These are phyloP conservation scores for Xylariomycetidae sp. DNA, from an alignment of 2,329 filamentous ascomycete species.

Conservation along the genomic window DNA sequence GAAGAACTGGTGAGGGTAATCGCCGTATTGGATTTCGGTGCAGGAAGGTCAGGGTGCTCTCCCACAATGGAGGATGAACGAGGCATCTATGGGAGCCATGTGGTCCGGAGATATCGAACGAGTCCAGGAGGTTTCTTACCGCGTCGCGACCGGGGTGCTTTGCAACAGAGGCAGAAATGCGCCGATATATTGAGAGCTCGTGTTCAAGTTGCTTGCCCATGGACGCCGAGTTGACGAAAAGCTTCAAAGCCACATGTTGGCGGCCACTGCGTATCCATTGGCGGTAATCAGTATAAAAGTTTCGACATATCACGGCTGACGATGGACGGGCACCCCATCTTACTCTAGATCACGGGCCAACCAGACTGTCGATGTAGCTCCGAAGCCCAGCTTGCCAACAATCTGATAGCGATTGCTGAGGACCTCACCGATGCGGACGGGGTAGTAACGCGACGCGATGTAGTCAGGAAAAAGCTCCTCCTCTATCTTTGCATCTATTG, in stretches of 20 bases:
- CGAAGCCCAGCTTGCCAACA: constrained; percentile 19
- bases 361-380: constrained; percentile 17
- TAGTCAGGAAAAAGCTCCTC: constrained; percentile 9
- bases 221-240: constrained; percentile 17
- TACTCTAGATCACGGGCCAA: constrained; percentile 16
- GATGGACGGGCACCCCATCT: neutral
- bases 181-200: constrained; percentile 39
- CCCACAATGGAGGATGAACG: constrained; percentile 37
- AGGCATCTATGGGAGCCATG: constrained; percentile 32
- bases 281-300: neutral
- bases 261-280: constrained; percentile 11
- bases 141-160: constrained; percentile 27
- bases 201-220: constrained; percentile 23
- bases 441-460: constrained; percentile 10
- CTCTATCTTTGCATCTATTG: constrained; percentile 6
- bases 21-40: constrained; percentile 33
- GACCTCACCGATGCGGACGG: constrained; percentile 8
- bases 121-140: constrained; percentile 32
- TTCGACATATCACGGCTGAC: neutral
- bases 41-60: constrained; percentile 35
- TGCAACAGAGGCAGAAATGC: constrained; percentile 23
- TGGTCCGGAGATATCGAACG: constrained; percentile 31
- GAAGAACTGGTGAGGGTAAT: constrained; percentile 30
- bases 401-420: constrained; percentile 16
- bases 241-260: constrained; percentile 30